A percentile compares a stretch with the other conserved stretches of the same genome.
Evolutionary conservation across 2,329 filamentous ascomycete species (phyloP).

Genomic region (Neofusicoccum laricinum): DNA sequence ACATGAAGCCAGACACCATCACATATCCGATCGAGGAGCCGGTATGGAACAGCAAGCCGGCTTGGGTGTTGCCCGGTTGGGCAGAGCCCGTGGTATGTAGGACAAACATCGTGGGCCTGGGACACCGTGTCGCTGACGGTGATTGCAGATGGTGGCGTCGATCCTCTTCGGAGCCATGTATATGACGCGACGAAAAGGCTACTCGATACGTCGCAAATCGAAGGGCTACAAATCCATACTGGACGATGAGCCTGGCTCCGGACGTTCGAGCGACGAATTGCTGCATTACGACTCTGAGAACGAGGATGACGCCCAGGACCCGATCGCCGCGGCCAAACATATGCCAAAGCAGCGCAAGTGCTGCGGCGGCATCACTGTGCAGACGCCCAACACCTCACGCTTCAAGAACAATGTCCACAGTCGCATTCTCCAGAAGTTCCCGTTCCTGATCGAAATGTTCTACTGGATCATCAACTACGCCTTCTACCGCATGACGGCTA

Average conservation of each 20-base stretch:
- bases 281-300: slow-evolving; percentile 35
- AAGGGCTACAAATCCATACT: slow-evolving; percentile 30
- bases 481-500: slow-evolving; percentile 61
- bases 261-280: slow-evolving; percentile 39
- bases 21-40: slow-evolving; percentile 23
- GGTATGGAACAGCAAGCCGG: slow-evolving; percentile 40
- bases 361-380: slow-evolving; percentile 51
- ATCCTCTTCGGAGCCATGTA: slow-evolving; percentile 51
- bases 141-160: slow-evolving; percentile 45
- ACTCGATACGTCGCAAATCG: slow-evolving; percentile 36
- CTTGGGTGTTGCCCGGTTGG: slow-evolving; percentile 43
- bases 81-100: slow-evolving; percentile 38
- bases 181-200: slow-evolving; percentile 46
- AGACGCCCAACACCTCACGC: slow-evolving; percentile 59
- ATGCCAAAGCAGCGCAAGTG: slow-evolving; percentile 51
- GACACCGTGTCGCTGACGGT: not conserved
- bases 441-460: slow-evolving; percentile 71
- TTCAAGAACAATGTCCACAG: slow-evolving; percentile 61
- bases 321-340: slow-evolving; percentile 35
- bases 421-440: slow-evolving; percentile 63
- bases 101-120: not conserved
- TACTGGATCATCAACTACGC: slow-evolving; percentile 67
- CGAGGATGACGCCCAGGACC: slow-evolving; percentile 35
- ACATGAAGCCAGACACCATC: slow-evolving; percentile 16
- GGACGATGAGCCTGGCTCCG: slow-evolving; percentile 31